Base-by-base conservation (phyloP, 208 protist species). In the Trypanosoma boissoni region DNA sequence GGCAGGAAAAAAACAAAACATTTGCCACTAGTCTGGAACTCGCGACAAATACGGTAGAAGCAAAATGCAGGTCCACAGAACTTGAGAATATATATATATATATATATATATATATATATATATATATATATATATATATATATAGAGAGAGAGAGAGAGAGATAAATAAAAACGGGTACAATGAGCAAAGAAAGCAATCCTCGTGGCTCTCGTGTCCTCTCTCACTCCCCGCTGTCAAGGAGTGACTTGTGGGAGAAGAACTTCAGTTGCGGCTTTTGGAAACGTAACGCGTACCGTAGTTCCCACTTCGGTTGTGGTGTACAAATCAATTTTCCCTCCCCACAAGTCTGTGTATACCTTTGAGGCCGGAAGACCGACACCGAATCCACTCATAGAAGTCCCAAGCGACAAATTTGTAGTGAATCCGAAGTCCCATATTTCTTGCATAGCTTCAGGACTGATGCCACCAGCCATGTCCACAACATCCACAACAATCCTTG, bases 401-500 rank as follows among this genome's bases (percentile, higher is more conserved):
- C 84, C 70, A 50, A 82, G 70, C 44, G 82, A 73, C 29, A 72
- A 64, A 42, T 78, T 87, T 34, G 88, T 91, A 4, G 88, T 87
- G 79, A 82, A 95, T n/a, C 88, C 88, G 55, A 95, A 95, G 36
- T 77, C 69, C 86, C 88, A 95, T 44, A 91, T 82, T 24, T 89
- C 68, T 14, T 75, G 53, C 20, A 58, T 53, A 45, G 74, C 50
- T 31, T 75, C 49, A 9, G 75, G 65, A 8, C 43, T 23, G 24
- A 95, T 78, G 21, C 88, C 88, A 27, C 77, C 80, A 1, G 83
- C 85, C 6, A 55, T 26, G 49, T 95, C 85, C 37, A 76, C 49
- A 31, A 95, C 72, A 45, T 92, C 85, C 16, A 95, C 74, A 1
- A 90, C 76, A n/a, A 86, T 70, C 68, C 79, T 85, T 4, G 57